Percentiles rank a stretch among this genome's conserved stretches.
Conservation (phyloP, 495 filamentous ascomycete species). For the Xylaria flabelliformis region DNA sequence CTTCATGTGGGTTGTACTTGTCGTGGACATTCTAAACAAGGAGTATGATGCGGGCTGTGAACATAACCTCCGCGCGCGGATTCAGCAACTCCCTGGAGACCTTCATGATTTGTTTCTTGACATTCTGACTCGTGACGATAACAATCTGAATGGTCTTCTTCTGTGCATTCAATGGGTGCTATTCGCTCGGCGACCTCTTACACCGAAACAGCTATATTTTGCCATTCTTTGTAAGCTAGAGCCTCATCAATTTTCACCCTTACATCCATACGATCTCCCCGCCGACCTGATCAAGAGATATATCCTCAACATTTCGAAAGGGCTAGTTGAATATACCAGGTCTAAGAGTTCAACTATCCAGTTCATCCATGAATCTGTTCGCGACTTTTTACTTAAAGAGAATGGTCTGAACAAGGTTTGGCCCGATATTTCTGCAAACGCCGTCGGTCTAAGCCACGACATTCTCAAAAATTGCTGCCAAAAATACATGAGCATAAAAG, state of each 20-base stretch:
- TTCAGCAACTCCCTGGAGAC: background rate
- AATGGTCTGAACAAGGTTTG: background rate
- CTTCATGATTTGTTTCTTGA: background rate
- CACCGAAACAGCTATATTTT: background rate
- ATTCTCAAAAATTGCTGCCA: background rate
- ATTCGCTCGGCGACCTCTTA: background rate
- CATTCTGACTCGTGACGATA: background rate
- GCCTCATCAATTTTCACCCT: no score
- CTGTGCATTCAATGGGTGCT: background rate
- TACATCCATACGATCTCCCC: no score
- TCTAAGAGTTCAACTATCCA: background rate
- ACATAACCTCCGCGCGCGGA: background rate
- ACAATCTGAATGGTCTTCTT: background rate
- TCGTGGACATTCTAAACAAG: slow-evolving; percentile 53
- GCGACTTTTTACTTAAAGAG: background rate
- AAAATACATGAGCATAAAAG: background rate
- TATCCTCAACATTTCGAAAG: background rate
- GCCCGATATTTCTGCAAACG: background rate
- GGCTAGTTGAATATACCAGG: background rate
- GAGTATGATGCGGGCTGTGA: slow-evolving; percentile 36
- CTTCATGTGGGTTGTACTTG: slow-evolving; percentile 58
- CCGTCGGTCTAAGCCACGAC: background rate
- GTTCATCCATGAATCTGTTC: background rate
- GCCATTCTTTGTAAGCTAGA: background rate
- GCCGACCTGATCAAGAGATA: no score